Percentiles rank a stretch among this genome's conserved stretches.
Conservation (phyloP, 2,329 filamentous ascomycete species). For the Ophiostoma sp. region DNA sequence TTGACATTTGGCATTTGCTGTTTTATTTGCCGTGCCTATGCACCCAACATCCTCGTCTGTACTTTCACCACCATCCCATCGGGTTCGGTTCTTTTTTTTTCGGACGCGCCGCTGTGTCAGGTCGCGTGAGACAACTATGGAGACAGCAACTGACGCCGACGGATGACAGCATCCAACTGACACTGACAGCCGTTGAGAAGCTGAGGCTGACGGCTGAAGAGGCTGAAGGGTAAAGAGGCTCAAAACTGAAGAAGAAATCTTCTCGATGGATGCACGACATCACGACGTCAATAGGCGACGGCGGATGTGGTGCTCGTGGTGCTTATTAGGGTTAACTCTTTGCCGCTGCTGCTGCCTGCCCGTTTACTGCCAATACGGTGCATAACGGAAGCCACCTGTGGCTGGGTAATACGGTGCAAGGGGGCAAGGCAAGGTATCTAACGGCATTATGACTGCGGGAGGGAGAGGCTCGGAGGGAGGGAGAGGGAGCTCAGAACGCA, state of each 20-base stretch:
- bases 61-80: too few relatives aligned
- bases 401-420: background rate
- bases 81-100: background rate
- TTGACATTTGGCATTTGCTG: background rate
- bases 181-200: constrained; percentile 10
- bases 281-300: background rate
- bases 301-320: background rate
- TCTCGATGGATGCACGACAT: too few relatives aligned
- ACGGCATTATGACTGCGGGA: background rate
- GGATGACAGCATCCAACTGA: background rate
- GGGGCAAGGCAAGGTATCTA: background rate
- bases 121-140: constrained; percentile 12
- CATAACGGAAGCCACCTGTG: background rate
- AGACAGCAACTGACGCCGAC: background rate
- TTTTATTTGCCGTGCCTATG: too few relatives aligned
- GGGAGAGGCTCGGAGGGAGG: background rate
- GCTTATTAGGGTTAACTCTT: background rate
- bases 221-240: background rate
- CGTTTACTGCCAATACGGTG: background rate
- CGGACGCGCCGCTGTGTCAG: constrained; percentile 1
- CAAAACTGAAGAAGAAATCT: too few relatives aligned
- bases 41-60: too few relatives aligned
- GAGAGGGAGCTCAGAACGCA: background rate
- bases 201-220: background rate
- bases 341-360: background rate